These are phyloP conservation scores for Rhododendron ovatum DNA, from an alignment of 148 eudicot species.

Conservation along the genomic window DNA sequence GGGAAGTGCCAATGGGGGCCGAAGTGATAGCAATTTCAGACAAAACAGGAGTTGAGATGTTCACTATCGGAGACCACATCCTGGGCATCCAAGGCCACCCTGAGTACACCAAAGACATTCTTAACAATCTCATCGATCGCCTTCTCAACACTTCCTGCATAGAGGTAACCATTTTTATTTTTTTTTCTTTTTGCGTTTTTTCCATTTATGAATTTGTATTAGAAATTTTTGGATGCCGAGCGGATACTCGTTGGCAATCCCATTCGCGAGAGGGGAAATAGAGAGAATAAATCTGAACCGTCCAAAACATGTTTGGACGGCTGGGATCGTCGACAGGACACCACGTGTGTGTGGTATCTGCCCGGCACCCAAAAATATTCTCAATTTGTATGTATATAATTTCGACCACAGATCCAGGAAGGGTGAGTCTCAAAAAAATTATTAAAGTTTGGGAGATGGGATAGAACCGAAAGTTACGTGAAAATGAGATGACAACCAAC, in stretches of 20 bases:
- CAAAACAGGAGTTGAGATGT: conserved; percentile 80
- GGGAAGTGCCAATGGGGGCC: conserved; percentile 62
- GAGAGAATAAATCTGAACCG: no score
- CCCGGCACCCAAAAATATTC: no score
- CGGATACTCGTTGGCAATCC: no score
- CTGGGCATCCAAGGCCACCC: conserved; percentile 85
- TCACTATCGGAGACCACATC: conserved; percentile 53
- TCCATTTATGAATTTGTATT: background rate
- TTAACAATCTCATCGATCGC: conserved; percentile 49
- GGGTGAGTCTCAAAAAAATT: no score
- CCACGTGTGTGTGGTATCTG: no score
- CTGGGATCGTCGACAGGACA: no score
- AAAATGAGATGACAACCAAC: background rate
- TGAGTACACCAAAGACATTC: conserved; percentile 70
- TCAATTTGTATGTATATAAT: no score
- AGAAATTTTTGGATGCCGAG: no score
- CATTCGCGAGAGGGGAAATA: no score
- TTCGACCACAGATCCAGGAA: no score
- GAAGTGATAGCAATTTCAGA: conserved; percentile 56
- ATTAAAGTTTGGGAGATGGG: background rate
- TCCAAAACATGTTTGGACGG: no score
- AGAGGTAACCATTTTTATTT: conserved; percentile 21
- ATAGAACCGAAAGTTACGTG: no score
- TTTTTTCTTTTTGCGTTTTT: background rate
- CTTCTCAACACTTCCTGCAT: conserved; percentile 31